Conservation (phyloP, 257 asterid genomes). For the Thymus quinquecostatus region DNA sequence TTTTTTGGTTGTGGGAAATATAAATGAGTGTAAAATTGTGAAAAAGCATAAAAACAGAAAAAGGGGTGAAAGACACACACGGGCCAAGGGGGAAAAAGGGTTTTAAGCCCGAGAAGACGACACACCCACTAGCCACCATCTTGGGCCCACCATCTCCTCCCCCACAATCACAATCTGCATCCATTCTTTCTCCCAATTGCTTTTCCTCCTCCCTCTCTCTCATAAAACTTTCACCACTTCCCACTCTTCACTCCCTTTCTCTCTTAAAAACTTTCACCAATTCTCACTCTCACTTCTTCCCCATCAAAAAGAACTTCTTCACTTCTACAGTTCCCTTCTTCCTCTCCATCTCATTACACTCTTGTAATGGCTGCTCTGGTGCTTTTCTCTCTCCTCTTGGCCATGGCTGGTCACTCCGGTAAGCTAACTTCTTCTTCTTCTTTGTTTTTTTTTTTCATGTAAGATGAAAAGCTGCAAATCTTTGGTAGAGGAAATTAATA, state of each 20-base stretch:
- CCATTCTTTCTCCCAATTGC: constrained; percentile 6
- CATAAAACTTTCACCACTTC: constrained; percentile 16
- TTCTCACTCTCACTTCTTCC: neutral
- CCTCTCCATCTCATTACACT: constrained; percentile 20
- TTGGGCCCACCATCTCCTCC: constrained; percentile 36
- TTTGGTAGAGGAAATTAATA: neutral
- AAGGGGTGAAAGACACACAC: constrained; percentile 30
- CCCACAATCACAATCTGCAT: constrained; percentile 30
- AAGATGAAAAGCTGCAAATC: constrained; percentile 25
- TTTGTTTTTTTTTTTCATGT: neutral
- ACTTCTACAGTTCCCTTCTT: neutral
- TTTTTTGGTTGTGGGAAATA: neutral
- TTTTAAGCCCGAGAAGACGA: constrained; percentile 28
- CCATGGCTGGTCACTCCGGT: constrained; percentile 80
- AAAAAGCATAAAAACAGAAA: constrained; percentile 19
- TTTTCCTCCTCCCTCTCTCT: neutral
- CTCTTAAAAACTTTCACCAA: constrained; percentile 21
- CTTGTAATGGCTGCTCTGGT: constrained; percentile 41
- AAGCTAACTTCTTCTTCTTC: constrained; percentile 30
- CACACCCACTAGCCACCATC: constrained; percentile 36
- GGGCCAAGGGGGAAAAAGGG: constrained; percentile 24
- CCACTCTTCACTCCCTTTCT: neutral
- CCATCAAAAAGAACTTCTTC: constrained; percentile 7
- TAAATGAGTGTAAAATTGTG: neutral
- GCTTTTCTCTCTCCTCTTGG: constrained; percentile 49